Conservation (phyloP, 331 rosid species). For the Malus hybrid region DNA sequence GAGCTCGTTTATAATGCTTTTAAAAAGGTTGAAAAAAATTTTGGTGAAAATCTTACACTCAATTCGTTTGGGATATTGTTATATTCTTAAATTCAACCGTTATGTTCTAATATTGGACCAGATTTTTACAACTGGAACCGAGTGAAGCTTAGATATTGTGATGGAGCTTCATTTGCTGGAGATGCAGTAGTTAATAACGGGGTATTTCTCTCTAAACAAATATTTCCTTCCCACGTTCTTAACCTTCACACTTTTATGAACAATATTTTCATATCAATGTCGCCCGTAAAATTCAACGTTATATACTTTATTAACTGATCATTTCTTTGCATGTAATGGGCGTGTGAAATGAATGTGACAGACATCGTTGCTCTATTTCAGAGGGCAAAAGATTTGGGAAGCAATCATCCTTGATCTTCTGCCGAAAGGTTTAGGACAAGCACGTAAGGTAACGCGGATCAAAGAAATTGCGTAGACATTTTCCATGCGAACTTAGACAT, state of each 20-base stretch:
- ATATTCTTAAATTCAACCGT: too few relatives aligned
- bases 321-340: background rate
- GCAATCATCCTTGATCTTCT: conserved; percentile 82
- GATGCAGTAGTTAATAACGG: conserved; percentile 47
- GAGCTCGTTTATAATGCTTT: too few relatives aligned
- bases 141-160: conserved; percentile 91
- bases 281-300: too few relatives aligned
- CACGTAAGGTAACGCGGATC: conserved; percentile 38
- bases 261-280: too few relatives aligned
- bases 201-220: conserved; percentile 18
- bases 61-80: too few relatives aligned
- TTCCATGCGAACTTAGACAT: background rate
- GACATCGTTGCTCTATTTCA: conserved; percentile 81
- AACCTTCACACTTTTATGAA: too few relatives aligned
- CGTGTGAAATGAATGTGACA: conserved; percentile 27
- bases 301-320: background rate
- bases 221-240: background rate
- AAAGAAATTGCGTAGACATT: background rate
- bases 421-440: conserved; percentile 70
- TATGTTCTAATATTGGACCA: conserved; percentile 12
- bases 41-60: too few relatives aligned
- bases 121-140: conserved; percentile 97
- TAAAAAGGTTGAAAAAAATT: rapidly evolving
- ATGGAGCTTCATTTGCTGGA: conserved; percentile 93
- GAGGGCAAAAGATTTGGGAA: conserved; percentile 93